A percentile compares a stretch with the other conserved stretches of the same genome.
Conservation (phyloP, 2,329 filamentous ascomycete species). For the Sporothrix sp. region DNA sequence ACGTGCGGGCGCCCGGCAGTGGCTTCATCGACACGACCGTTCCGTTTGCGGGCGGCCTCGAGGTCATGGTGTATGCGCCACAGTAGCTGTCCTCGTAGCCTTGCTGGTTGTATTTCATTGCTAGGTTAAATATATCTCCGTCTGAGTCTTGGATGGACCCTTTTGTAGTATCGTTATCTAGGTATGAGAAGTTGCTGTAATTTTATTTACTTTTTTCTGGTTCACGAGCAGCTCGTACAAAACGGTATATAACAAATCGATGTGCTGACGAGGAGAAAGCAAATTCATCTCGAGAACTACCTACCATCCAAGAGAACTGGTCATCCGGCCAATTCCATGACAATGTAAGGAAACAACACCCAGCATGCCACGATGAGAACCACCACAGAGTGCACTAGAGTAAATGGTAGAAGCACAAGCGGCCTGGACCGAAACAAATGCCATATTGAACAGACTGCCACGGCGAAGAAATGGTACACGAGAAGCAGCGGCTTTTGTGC, state of each 20-base stretch:
- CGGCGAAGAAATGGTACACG: slow-evolving; percentile 86
- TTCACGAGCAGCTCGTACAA: no score
- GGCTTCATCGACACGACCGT: slow-evolving; percentile 28
- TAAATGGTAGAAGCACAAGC: slow-evolving; percentile 3
- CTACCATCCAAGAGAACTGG: slow-evolving; percentile 1
- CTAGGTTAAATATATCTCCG: no score
- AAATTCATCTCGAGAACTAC: no score
- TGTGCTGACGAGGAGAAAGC: no score
- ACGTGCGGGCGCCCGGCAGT: slow-evolving; percentile 29
- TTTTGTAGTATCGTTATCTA: no score
- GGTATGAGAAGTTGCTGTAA: no score
- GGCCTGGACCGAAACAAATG: slow-evolving; percentile 9
- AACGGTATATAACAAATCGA: no score
- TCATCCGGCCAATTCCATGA: slow-evolving; percentile 1
- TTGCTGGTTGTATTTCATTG: no score
- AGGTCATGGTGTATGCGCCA: slow-evolving; percentile 19
- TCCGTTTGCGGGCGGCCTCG: slow-evolving; percentile 19
- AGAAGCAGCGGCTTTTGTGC: slow-evolving; percentile 68
- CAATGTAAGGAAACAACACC: slow-evolving; percentile 1
- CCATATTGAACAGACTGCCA: slow-evolving; percentile 81
- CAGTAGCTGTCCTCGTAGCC: no score
- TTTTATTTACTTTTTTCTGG: no score
- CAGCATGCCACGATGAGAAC: not conserved
- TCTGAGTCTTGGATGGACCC: no score
- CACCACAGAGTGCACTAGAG: slow-evolving; percentile 1